A percentile compares a stretch with the other conserved stretches of the same genome.
Evolutionary conservation across 768 basidiomycete genomes (phyloP).

Genomic region (Tylopilus sp.): DNA sequence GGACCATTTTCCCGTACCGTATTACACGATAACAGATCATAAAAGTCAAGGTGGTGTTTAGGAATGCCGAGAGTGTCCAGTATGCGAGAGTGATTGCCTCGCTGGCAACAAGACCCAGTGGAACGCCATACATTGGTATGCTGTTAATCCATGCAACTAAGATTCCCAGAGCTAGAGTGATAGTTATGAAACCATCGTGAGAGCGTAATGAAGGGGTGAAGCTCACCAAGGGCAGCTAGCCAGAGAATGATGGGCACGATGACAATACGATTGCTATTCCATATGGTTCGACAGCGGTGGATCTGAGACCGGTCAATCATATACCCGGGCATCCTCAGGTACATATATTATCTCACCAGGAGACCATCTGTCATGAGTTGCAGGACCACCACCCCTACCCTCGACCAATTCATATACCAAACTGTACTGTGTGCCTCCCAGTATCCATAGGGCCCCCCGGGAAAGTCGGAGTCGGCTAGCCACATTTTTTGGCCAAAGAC

Average conservation of each 20-base stretch:
- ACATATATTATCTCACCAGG: too few relatives aligned
- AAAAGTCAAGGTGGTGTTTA: neutral
- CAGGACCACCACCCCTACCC: too few relatives aligned
- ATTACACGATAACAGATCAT: slow-evolving; percentile 18
- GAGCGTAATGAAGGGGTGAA: neutral
- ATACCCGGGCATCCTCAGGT: too few relatives aligned
- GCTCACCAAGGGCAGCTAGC: neutral
- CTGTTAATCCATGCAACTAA: slow-evolving; percentile 10
- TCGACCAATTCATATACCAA: too few relatives aligned
- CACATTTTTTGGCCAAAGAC: too few relatives aligned
- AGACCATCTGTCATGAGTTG: too few relatives aligned
- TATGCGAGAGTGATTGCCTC: slow-evolving; percentile 12
- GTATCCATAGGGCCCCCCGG: too few relatives aligned
- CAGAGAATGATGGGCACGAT: neutral
- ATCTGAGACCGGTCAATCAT: slow-evolving; percentile 21
- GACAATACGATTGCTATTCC: neutral
- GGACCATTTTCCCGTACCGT: slow-evolving; percentile 5
- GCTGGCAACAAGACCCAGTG: slow-evolving; percentile 1
- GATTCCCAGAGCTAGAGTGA: slow-evolving; percentile 12
- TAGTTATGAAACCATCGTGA: neutral
- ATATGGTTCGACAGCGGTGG: neutral
- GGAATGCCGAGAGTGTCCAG: slow-evolving; percentile 1
- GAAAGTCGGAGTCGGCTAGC: too few relatives aligned
- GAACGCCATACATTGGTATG: slow-evolving; percentile 9
- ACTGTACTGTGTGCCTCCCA: too few relatives aligned